Conservation (phyloP, 805 yeast species). For the Monosporozyma servazzii region DNA sequence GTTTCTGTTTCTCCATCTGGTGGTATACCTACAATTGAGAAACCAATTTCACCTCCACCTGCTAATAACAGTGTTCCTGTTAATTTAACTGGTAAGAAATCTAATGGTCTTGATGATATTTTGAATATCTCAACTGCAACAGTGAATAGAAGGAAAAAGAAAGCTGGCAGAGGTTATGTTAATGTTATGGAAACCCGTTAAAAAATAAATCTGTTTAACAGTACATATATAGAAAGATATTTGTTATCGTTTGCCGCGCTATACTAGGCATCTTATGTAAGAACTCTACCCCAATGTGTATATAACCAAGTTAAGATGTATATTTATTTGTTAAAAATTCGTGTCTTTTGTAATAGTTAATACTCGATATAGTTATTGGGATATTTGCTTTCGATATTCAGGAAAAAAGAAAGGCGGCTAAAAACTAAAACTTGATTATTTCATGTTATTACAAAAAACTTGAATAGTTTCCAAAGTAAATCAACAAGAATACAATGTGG, state of each 20-base stretch:
- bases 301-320: background rate
- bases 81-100: slow-evolving; percentile 24
- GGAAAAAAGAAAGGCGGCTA: background rate
- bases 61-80: slow-evolving; percentile 11
- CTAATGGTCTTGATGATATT: slow-evolving; percentile 41
- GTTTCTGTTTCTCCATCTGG: slow-evolving; percentile 12
- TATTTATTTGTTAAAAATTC: background rate
- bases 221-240: background rate
- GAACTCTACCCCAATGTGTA: background rate
- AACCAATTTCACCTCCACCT: slow-evolving; percentile 12
- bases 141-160: slow-evolving; percentile 32
- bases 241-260: background rate
- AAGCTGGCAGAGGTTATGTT: slow-evolving; percentile 51
- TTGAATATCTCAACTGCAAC: slow-evolving; percentile 29
- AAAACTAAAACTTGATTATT: background rate
- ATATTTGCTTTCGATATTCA: background rate
- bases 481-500: background rate
- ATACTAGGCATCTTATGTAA: background rate
- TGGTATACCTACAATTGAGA: slow-evolving; percentile 10
- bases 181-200: slow-evolving; percentile 43
- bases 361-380: no score
- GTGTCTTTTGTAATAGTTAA: background rate
- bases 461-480: background rate
- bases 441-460: background rate
- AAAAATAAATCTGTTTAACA: background rate